Evolutionary conservation across 495 filamentous ascomycete genomes (phyloP).

Genomic region (Penicillium daleae): DNA sequence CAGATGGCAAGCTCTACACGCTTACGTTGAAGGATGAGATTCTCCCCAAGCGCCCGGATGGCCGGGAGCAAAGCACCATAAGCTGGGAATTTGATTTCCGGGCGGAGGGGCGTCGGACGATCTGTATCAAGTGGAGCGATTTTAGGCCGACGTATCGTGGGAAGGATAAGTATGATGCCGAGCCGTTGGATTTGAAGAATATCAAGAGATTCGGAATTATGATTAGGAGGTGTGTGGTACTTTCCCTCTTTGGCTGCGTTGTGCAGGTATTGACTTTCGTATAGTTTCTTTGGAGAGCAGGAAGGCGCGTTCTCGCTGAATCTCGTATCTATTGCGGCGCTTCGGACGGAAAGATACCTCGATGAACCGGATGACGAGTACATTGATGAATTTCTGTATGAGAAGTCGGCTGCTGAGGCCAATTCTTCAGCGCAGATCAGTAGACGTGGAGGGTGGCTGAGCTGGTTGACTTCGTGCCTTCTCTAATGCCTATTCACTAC

Average conservation of each 20-base stretch:
- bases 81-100: conserved; percentile 51
- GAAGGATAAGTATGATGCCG: conserved; percentile 57
- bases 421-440: neutral
- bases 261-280: conserved; percentile 10
- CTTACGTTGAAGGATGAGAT: conserved; percentile 72
- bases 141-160: conserved; percentile 77
- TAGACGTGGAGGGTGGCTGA: conserved; percentile 17
- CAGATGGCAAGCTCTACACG: conserved; percentile 65
- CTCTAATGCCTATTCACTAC: neutral
- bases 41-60: conserved; percentile 57
- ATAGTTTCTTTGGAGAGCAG: conserved; percentile 76
- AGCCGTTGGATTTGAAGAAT: conserved; percentile 55
- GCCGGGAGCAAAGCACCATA: conserved; percentile 63
- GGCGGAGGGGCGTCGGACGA: conserved; percentile 16
- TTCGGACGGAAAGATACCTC: conserved; percentile 29
- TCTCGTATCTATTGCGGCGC: conserved; percentile 54
- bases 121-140: conserved; percentile 61
- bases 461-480: conserved; percentile 23
- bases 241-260: neutral
- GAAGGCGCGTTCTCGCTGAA: conserved; percentile 67
- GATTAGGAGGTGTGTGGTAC: conserved; percentile 69
- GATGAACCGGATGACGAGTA: conserved; percentile 22
- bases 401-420: conserved; percentile 6
- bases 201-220: conserved; percentile 74
- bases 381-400: conserved; percentile 16